phyloP scores from a whole-genome alignment of 768 basidiomycete species.

The Crepidotus variabilis region DNA sequence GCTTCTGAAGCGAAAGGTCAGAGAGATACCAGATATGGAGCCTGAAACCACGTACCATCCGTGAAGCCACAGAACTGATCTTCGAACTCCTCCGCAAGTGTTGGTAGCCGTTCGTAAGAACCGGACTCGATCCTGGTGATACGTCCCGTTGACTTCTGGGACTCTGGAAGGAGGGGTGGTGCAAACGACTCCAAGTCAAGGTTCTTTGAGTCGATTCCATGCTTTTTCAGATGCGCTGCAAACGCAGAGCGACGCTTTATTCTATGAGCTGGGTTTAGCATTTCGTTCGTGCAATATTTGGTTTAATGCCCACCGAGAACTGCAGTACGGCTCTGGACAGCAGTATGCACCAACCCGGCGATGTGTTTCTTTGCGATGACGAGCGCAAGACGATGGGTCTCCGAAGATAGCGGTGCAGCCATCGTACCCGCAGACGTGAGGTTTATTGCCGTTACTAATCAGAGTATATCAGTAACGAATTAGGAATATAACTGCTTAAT shows the following conservation, averaged over 20 bases:
- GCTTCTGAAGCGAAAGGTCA: background rate
- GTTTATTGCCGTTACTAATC: conserved; percentile 47
- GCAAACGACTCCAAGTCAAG: conserved; percentile 29
- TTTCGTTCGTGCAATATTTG: background rate
- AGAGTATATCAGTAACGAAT: background rate
- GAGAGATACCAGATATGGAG: too few species aligned
- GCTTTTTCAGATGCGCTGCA: conserved; percentile 47
- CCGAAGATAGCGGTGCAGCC: conserved; percentile 52
- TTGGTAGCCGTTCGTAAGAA: background rate
- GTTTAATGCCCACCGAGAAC: conserved; percentile 35
- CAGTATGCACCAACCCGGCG: conserved; percentile 33
- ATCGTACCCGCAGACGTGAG: conserved; percentile 44
- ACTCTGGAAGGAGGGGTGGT: conserved; percentile 20
- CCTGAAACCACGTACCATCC: background rate
- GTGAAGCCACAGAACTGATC: background rate
- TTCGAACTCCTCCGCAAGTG: background rate
- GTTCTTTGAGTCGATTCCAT: conserved; percentile 30
- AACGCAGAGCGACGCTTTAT: conserved; percentile 67
- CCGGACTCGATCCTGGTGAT: background rate
- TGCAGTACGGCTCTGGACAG: conserved; percentile 45
- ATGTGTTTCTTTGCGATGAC: conserved; percentile 64
- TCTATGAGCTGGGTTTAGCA: conserved; percentile 26
- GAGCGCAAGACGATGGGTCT: conserved; percentile 66
- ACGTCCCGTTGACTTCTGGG: background rate
- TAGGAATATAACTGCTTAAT: background rate